phyloP scores from a whole-genome alignment of 2,329 filamentous ascomycete species.

The Aspergillus spinulosporus region DNA sequence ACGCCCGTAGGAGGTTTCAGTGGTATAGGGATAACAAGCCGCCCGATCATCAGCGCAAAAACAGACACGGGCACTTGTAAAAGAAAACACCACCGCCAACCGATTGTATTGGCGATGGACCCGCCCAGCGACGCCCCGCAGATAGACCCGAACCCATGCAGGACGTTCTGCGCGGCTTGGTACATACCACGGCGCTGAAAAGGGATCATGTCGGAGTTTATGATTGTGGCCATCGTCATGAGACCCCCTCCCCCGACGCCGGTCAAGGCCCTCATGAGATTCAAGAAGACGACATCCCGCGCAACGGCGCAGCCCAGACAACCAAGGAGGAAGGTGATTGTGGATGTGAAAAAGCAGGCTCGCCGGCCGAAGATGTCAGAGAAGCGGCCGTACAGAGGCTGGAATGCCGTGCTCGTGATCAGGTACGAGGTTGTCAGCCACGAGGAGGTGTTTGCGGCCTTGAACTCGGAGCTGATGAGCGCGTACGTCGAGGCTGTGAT shows the following conservation, averaged over 20 bases:
- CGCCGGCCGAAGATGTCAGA: constrained; percentile 68
- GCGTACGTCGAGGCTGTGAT: constrained; percentile 49
- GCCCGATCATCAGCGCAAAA: constrained; percentile 56
- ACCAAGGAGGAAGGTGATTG: constrained; percentile 63
- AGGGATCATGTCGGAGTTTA: constrained; percentile 71
- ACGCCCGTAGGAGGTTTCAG: constrained; percentile 6
- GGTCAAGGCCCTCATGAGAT: constrained; percentile 68
- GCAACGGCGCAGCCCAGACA: constrained; percentile 71
- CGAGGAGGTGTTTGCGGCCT: constrained; percentile 47
- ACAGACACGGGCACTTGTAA: constrained; percentile 62
- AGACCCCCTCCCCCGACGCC: constrained; percentile 73
- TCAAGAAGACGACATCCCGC: constrained; percentile 66
- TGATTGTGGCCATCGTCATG: constrained; percentile 66
- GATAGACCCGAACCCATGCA: constrained; percentile 63
- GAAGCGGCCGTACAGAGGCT: constrained; percentile 70
- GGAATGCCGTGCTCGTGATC: constrained; percentile 66
- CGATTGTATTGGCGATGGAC: constrained; percentile 46
- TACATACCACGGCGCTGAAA: constrained; percentile 72
- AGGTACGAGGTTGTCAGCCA: constrained; percentile 64
- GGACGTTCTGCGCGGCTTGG: constrained; percentile 64
- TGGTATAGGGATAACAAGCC: constrained; percentile 53
- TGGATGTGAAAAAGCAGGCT: constrained; percentile 62
- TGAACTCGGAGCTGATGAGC: constrained; percentile 50
- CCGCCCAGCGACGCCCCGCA: constrained; percentile 53
- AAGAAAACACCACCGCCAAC: constrained; percentile 57